Evolutionary conservation across 2,329 filamentous ascomycete genomes (phyloP).

Genomic region (Talaromyces funiculosus): DNA sequence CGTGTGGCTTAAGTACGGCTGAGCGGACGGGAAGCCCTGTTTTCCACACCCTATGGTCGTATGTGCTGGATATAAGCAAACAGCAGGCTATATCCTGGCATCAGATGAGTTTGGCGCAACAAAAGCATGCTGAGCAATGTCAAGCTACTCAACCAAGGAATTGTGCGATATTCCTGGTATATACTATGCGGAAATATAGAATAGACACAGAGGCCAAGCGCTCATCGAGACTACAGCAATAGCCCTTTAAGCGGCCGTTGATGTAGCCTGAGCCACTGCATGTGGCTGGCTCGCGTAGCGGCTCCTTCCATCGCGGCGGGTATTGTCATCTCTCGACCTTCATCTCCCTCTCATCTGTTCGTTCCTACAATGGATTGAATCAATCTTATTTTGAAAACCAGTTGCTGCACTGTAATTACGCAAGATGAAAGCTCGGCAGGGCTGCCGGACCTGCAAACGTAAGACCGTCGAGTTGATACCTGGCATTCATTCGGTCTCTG

Average conservation of each 20-base stretch:
- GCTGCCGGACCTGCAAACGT: constrained; percentile 10
- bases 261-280: not conserved
- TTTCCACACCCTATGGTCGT: constrained; percentile 17
- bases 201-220: no score
- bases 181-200: no score
- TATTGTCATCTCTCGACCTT: not conserved
- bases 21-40: constrained; percentile 19
- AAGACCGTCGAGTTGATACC: not conserved
- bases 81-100: not conserved
- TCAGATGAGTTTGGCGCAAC: no score
- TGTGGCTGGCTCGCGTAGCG: not conserved
- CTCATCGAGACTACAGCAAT: not conserved
- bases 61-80: not conserved
- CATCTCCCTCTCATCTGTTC: not conserved
- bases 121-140: not conserved
- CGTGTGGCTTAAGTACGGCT: constrained; percentile 23
- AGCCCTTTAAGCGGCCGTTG: not conserved
- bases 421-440: not conserved
- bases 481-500: not conserved
- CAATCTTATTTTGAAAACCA: no score
- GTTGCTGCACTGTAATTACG: not conserved
- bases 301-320: not conserved
- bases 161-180: no score
- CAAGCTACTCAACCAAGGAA: not conserved
- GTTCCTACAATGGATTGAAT: not conserved